Conservation (phyloP, 352 stramenopile species). For the Pythium angustatum region DNA sequence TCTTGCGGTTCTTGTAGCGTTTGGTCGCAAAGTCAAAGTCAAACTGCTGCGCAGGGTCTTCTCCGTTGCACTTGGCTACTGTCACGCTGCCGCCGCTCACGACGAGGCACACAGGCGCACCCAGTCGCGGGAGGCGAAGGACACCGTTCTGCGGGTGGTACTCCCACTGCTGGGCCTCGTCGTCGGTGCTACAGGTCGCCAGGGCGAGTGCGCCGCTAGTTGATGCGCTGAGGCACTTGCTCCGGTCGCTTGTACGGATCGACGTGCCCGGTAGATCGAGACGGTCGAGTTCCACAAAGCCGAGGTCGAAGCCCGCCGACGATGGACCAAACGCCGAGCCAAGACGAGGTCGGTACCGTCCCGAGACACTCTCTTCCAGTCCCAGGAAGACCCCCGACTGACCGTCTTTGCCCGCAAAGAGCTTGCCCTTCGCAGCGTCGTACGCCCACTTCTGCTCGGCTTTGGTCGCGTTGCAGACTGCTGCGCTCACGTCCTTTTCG, state of each 20-base stretch:
- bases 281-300: slow-evolving; percentile 8
- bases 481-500: not conserved
- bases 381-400: not conserved
- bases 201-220: not conserved
- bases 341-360: too few relatives aligned
- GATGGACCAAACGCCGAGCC: too few relatives aligned
- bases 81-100: not conserved
- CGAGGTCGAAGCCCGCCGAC: not conserved
- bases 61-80: not conserved
- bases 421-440: not conserved
- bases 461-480: not conserved
- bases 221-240: not conserved
- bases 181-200: not conserved
- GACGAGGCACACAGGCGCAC: not conserved
- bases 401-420: not conserved
- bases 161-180: slow-evolving; percentile 19
- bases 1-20: slow-evolving; percentile 8
- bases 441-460: slow-evolving; percentile 9
- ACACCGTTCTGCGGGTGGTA: slow-evolving; percentile 17
- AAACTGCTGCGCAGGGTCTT: slow-evolving; percentile 2
- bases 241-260: not conserved
- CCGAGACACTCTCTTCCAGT: not conserved
- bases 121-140: not conserved
- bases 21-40: slow-evolving; percentile 4
- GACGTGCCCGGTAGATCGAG: slow-evolving; percentile 6